Evolutionary conservation across 2,329 filamentous ascomycete species (phyloP).

Genomic region (Aspergillus cejpii): DNA sequence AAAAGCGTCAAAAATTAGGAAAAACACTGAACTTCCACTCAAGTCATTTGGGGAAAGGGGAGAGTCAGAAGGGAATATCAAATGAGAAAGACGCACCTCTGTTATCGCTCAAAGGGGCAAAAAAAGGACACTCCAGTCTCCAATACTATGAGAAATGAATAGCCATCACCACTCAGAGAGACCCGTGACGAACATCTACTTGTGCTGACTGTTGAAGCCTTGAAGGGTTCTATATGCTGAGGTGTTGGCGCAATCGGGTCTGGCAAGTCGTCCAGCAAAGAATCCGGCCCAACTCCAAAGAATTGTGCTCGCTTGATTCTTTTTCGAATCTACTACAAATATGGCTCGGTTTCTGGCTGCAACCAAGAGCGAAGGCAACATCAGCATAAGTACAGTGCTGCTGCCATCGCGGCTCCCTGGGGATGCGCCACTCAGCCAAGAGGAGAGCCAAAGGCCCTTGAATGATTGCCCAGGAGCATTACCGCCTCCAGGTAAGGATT

Average conservation of each 20-base stretch:
- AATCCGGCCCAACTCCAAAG: neutral
- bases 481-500: no score
- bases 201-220: no score
- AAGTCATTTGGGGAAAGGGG: neutral
- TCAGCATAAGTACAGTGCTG: neutral
- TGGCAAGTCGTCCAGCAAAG: neutral
- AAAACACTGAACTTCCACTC: neutral
- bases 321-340: neutral
- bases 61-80: neutral
- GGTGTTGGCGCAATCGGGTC: neutral
- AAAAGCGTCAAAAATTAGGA: constrained; percentile 13
- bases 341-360: neutral
- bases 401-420: neutral
- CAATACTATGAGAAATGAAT: neutral
- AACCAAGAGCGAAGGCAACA: neutral
- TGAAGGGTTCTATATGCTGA: neutral
- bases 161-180: neutral
- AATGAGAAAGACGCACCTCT: constrained; percentile 3
- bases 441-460: no score
- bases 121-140: neutral
- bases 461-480: no score
- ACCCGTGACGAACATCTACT: neutral
- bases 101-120: neutral
- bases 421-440: no score
- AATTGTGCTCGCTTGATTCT: neutral